Evolutionary conservation across 1,139 yeast genomes (phyloP).

Genomic region (Nadsonia commutata): DNA sequence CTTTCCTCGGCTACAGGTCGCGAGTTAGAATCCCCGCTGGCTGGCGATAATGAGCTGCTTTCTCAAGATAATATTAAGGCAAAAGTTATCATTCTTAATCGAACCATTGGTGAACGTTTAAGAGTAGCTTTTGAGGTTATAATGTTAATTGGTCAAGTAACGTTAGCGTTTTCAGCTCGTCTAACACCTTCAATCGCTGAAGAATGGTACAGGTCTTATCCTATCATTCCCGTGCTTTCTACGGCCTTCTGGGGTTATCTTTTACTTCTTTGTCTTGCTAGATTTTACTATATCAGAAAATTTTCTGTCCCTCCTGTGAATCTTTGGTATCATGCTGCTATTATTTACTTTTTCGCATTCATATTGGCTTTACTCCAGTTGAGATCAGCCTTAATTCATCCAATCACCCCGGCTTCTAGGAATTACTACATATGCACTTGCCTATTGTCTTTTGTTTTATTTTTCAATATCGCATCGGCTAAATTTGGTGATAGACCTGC

Average conservation of each 20-base stretch:
- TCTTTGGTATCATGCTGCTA: not conserved
- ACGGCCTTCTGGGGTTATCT: not conserved
- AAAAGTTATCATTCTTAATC: not conserved
- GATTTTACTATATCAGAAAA: not conserved
- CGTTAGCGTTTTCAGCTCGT: not conserved
- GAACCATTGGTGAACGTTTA: not conserved
- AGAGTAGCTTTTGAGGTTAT: not conserved
- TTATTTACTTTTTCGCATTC: not conserved
- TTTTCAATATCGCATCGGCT: not conserved
- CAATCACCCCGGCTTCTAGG: not conserved
- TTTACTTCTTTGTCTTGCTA: not conserved
- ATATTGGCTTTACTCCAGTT: not conserved
- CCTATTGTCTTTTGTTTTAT: not conserved
- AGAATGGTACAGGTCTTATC: not conserved
- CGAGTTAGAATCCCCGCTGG: too few species aligned
- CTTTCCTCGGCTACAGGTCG: too few species aligned
- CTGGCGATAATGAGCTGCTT: not conserved
- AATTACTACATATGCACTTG: not conserved
- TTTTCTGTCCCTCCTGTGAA: not conserved
- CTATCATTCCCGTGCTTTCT: not conserved
- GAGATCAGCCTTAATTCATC: not conserved
- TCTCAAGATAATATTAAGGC: not conserved
- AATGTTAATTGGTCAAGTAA: not conserved
- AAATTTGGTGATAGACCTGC: not conserved
- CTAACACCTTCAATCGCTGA: not conserved